These are phyloP conservation scores for Debaryomycetaceae sp. DNA, from an alignment of 1,139 yeast genomes.

Conservation along the genomic window DNA sequence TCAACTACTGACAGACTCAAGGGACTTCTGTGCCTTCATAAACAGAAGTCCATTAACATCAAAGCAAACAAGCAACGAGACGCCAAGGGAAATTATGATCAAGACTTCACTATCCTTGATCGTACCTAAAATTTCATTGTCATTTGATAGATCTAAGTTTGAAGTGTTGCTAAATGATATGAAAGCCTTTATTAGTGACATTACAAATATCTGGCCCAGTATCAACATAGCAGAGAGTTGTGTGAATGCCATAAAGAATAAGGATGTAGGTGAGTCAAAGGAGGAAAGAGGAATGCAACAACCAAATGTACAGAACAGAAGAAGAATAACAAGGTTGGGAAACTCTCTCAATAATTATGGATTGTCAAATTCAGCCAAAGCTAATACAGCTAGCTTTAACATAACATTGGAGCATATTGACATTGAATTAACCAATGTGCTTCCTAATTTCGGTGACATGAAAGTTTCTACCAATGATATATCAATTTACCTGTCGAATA, in stretches of 20 bases:
- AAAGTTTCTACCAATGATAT: constrained; percentile 19
- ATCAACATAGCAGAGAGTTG: neutral
- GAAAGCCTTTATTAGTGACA: neutral
- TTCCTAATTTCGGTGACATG: constrained; percentile 47
- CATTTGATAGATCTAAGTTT: neutral
- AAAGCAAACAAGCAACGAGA: constrained; percentile 8
- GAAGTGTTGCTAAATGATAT: neutral
- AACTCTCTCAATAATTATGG: constrained; percentile 6
- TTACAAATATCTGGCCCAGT: neutral
- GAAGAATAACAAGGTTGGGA: constrained; percentile 16
- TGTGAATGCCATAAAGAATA: neutral
- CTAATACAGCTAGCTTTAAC: constrained; percentile 17
- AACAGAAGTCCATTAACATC: constrained; percentile 11
- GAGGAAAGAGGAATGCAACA: constrained; percentile 1
- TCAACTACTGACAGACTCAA: constrained; percentile 12
- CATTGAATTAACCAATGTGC: constrained; percentile 23
- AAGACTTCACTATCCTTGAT: constrained; percentile 15
- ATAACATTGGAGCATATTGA: constrained; percentile 20
- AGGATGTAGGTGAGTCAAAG: neutral
- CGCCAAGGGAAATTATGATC: constrained; percentile 20
- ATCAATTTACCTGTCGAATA: constrained; percentile 28
- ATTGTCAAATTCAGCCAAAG: constrained; percentile 7
- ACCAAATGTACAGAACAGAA: constrained; percentile 12
- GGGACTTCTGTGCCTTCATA: constrained; percentile 25
- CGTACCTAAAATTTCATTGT: constrained; percentile 14